Evolutionary conservation across 1,284 basidiomycete species (phyloP), one percentile per base, ranked within the genome.

Genomic region (Ustilago curta): DNA sequence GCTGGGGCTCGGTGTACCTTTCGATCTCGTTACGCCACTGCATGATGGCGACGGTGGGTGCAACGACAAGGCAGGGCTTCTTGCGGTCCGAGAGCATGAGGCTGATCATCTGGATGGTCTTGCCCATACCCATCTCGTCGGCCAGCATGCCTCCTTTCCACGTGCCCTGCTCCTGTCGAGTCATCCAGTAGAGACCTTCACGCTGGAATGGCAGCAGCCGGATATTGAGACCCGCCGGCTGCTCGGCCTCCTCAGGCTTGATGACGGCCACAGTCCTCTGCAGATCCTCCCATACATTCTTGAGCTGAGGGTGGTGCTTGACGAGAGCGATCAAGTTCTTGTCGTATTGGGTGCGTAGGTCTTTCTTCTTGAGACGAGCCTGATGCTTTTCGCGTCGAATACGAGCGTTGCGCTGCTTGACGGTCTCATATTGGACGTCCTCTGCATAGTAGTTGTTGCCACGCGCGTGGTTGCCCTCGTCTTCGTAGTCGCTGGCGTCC

Each of bases 11-110:
- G 16, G 87, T 86, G 64, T 86, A 87, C 79, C 86, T 85, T 55
- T 90, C 90, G 62, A 99, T 94, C 85, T 99, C 97, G 84, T 96
- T 94, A 77, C 91, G 90, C 97, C 97, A 99, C 87, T 99, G 96
- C 91, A 99, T 95, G 74, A 99, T 91, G 25, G 97, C 97, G 51
- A 98, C 96, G 3, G 95, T 97, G 12, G 86, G 86, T 3, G 96
- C 96, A 35, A 99, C 89, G 21, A 99, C 93, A 9, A 99, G 89
- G 63, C 94, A 95, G 0, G 94, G 94, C 83, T 90, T 92, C 71
- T 88, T 87, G 50, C 89, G 86, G 83, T 94, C 92, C 0, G 91
- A 91, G 2, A 96, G 90, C 39, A 99, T 88, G 35, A 99, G 88
- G 3, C 94, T 90, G 54, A 99, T 95, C 78, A 96, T 95, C 84